Evolutionary conservation across 805 yeast species (phyloP).

Genomic region (Maudiozyma barnettii): DNA sequence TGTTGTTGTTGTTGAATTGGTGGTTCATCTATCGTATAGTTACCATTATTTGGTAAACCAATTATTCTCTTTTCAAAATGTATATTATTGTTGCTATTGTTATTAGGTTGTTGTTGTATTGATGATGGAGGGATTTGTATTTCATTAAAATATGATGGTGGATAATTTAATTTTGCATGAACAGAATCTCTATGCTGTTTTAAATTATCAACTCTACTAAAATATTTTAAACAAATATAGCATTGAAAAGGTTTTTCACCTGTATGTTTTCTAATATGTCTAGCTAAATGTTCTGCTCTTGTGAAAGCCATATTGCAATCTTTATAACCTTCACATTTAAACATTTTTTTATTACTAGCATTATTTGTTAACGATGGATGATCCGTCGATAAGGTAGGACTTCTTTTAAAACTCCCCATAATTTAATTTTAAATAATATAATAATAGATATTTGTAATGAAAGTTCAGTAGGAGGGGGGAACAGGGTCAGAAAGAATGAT

Average conservation of each 20-base stretch:
- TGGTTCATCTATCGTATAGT: neutral
- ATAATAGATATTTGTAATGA: no score
- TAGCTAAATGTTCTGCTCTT: slow-evolving; percentile 82
- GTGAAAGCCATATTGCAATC: slow-evolving; percentile 86
- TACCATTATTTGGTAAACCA: neutral
- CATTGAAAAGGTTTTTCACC: slow-evolving; percentile 92
- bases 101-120: neutral
- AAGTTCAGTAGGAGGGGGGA: no score
- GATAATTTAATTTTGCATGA: slow-evolving; percentile 34
- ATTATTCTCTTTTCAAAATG: no score
- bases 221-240: slow-evolving; percentile 67
- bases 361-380: neutral
- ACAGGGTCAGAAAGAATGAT: no score
- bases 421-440: no score
- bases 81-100: neutral
- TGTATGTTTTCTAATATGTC: slow-evolving; percentile 88
- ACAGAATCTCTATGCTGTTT: slow-evolving; percentile 88
- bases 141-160: slow-evolving; percentile 4
- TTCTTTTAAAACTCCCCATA: neutral
- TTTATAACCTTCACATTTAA: slow-evolving; percentile 79
- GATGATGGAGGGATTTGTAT: neutral
- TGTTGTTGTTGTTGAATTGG: neutral
- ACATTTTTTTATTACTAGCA: slow-evolving; percentile 35
- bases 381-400: neutral
- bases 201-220: slow-evolving; percentile 75